phyloP scores from a whole-genome alignment of 2,329 filamentous ascomycete genomes.

The Ceratocystis smalleyi region DNA sequence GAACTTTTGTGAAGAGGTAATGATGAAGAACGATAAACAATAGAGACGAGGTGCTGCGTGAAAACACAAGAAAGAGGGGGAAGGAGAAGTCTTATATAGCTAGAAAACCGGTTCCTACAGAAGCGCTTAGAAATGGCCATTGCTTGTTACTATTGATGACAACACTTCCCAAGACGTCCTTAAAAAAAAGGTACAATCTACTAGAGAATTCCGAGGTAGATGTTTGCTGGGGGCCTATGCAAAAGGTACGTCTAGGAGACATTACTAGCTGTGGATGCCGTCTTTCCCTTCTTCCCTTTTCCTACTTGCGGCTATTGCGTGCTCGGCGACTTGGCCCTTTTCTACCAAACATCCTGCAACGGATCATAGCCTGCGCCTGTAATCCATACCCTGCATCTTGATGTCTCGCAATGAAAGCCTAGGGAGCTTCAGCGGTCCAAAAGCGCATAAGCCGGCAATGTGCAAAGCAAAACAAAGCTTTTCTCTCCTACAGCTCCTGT shows the following conservation, averaged over 20 bases:
- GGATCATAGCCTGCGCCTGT: not conserved
- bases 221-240: not conserved
- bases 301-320: slow-evolving; percentile 10
- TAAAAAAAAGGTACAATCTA: not conserved
- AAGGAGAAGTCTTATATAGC: slow-evolving; percentile 13
- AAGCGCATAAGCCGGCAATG: not conserved
- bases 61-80: slow-evolving; percentile 7
- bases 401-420: not conserved
- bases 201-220: not conserved
- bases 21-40: not conserved
- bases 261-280: not conserved
- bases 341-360: slow-evolving; percentile 1
- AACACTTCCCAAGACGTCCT: not conserved
- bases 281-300: not conserved
- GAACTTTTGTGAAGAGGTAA: not conserved
- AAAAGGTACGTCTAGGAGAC: slow-evolving; percentile 6
- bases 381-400: not conserved
- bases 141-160: not conserved
- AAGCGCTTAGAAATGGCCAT: slow-evolving; percentile 13
- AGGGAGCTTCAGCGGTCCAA: not conserved
- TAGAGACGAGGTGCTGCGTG: not conserved
- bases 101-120: not conserved
- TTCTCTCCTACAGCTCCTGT: not conserved
- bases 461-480: not conserved
- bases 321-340: slow-evolving; percentile 9